These are phyloP conservation scores for Rhododendron mucronatum DNA, from an alignment of 148 eudicot species.

Conservation along the genomic window DNA sequence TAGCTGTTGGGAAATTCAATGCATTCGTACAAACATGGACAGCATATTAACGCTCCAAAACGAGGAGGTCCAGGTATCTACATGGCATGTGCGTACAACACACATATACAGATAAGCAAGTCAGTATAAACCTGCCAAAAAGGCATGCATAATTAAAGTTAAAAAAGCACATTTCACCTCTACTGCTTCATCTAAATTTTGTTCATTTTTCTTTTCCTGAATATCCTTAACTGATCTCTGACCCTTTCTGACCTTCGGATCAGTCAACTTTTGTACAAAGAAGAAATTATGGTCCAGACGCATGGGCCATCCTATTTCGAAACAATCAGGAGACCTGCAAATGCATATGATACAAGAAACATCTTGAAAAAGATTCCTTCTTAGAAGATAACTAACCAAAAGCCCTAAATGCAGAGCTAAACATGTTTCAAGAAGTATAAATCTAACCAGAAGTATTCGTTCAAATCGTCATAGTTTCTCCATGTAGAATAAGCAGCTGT, in stretches of 20 bases:
- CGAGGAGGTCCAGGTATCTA: not conserved
- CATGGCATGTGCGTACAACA: not conserved
- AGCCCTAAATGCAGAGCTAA: constrained; percentile 1
- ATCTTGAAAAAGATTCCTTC: not conserved
- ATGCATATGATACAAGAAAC: constrained; percentile 13
- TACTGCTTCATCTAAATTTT: constrained; percentile 54
- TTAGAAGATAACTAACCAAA: not conserved
- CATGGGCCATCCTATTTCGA: constrained; percentile 96
- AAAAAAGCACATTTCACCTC: constrained; percentile 43
- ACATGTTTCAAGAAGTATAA: not conserved
- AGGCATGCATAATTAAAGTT: constrained; percentile 22
- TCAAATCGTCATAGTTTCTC: constrained; percentile 98
- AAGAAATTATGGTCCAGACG: constrained; percentile 74
- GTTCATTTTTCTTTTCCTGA: constrained; percentile 29
- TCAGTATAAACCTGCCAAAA: not conserved
- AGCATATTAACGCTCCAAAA: not conserved
- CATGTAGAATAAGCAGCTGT: constrained; percentile 85
- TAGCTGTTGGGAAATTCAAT: not conserved
- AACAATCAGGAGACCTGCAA: constrained; percentile 82
- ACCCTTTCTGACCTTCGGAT: constrained; percentile 30
- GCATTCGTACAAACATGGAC: not conserved
- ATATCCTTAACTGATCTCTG: constrained; percentile 16
- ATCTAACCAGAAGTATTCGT: constrained; percentile 87
- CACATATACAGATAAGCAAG: not conserved
- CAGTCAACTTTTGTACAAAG: constrained; percentile 21